A percentile compares a stretch with the other conserved stretches of the same genome.
These are phyloP conservation scores for Boletus subluridellus DNA, from an alignment of 1,284 basidiomycete species.

Conservation along the genomic window DNA sequence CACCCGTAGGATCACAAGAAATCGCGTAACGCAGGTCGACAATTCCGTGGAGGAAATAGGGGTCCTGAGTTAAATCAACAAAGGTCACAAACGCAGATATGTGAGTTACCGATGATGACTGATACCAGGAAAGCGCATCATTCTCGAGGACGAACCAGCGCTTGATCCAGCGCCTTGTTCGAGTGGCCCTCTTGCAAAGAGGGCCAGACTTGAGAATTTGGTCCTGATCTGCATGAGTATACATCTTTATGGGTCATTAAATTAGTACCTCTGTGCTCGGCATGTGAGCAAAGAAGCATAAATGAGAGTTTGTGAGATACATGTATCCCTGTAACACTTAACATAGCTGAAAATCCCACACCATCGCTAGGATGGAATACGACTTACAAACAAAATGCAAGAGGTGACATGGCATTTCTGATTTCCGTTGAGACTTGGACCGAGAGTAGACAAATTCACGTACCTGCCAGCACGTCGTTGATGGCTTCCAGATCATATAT, in stretches of 20 bases:
- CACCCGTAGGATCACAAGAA: conserved; percentile 73
- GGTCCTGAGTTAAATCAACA: conserved; percentile 56
- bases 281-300: conserved; percentile 98
- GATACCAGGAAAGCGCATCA: conserved; percentile 91
- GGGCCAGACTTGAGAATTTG: conserved; percentile 85
- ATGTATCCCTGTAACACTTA: conserved; percentile 93
- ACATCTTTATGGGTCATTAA: background rate
- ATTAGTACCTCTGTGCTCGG: conserved; percentile 72
- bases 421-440: conserved; percentile 18
- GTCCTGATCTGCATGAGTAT: conserved; percentile 48
- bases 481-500: conserved; percentile 79
- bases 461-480: conserved; percentile 79
- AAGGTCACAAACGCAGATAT: conserved; percentile 7
- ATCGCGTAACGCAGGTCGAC: conserved; percentile 91
- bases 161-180: conserved; percentile 85
- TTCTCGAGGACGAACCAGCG: conserved; percentile 95
- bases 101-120: conserved; percentile 72
- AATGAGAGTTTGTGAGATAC: conserved; percentile 87
- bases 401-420: conserved; percentile 87
- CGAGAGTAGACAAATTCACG: conserved; percentile 23
- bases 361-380: background rate
- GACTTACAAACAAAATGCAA: conserved; percentile 81
- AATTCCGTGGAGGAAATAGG: conserved; percentile 95
- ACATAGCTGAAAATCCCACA: conserved; percentile 11
- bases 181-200: conserved; percentile 77